Conservation (phyloP, 1,284 basidiomycete genomes). For the Rhodotorula sp. region DNA sequence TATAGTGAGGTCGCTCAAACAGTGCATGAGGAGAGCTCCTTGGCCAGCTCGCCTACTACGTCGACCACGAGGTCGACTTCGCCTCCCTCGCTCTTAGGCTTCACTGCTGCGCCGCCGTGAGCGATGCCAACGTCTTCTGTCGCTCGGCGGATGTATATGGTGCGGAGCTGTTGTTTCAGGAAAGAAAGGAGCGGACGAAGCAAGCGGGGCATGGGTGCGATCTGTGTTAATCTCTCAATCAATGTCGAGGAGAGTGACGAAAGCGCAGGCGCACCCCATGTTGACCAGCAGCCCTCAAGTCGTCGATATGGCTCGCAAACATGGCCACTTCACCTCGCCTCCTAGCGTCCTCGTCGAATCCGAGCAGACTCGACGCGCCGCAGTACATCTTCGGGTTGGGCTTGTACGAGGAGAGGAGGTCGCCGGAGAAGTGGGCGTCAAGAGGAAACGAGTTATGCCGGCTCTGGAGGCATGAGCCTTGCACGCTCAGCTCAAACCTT, state of each 20-base stretch:
- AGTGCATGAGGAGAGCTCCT: no score
- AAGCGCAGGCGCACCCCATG: conserved; percentile 39
- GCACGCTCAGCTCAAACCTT: no score
- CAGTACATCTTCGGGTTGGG: conserved; percentile 47
- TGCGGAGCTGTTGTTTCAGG: conserved; percentile 41
- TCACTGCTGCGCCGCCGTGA: conserved; percentile 11
- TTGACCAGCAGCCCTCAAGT: conserved; percentile 45
- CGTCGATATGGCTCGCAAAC: conserved; percentile 48
- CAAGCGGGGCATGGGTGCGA: neutral
- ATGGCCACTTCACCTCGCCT: conserved; percentile 45
- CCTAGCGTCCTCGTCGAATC: conserved; percentile 16
- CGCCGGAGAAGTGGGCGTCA: conserved; percentile 45
- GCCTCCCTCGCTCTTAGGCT: conserved; percentile 17
- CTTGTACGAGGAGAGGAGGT: conserved; percentile 47
- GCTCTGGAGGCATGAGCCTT: conserved; percentile 27
- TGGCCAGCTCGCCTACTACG: neutral
- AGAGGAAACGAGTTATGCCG: conserved; percentile 44
- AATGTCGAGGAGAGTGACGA: no score
- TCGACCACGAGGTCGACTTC: conserved; percentile 23
- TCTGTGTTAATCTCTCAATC: no score
- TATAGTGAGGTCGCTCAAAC: no score
- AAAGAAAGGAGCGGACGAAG: neutral
- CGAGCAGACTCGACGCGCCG: conserved; percentile 40
- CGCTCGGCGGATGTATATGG: conserved; percentile 47
- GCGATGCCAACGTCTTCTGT: conserved; percentile 44